Evolutionary conservation across 371 early-diverging fungal genomes (phyloP).

Genomic region (Mortierella sp.): DNA sequence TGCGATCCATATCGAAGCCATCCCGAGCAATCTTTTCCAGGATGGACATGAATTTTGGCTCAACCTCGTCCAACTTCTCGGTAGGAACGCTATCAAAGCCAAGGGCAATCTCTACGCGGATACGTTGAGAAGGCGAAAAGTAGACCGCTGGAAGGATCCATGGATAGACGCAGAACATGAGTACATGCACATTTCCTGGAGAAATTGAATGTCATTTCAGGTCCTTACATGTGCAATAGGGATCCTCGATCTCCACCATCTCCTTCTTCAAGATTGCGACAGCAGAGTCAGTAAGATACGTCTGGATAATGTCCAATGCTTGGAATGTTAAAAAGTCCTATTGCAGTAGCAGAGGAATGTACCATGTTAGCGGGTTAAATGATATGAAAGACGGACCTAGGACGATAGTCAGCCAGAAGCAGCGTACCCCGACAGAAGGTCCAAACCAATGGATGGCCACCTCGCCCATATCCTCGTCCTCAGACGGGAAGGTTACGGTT

Average conservation of each 20-base stretch:
- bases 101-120: conserved; percentile 63
- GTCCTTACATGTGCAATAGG: conserved; percentile 71
- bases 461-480: conserved; percentile 77
- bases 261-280: conserved; percentile 71
- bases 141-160: conserved; percentile 57
- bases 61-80: conserved; percentile 68
- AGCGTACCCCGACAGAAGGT: conserved; percentile 64
- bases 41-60: conserved; percentile 58
- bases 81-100: conserved; percentile 69
- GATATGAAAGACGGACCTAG: neutral
- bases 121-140: conserved; percentile 64
- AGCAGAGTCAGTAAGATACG: conserved; percentile 74
- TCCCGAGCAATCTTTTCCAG: conserved; percentile 60
- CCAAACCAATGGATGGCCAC: conserved; percentile 73
- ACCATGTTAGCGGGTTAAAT: neutral
- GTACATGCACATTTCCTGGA: no score
- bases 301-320: conserved; percentile 55
- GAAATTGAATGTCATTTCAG: no score
- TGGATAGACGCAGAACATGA: neutral
- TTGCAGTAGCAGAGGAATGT: neutral
- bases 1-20: conserved; percentile 75
- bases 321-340: conserved; percentile 54
- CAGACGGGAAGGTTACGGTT: conserved; percentile 72
- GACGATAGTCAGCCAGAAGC: neutral
- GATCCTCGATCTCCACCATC: conserved; percentile 77